Conservation (phyloP, 1,284 basidiomycete species). For the Heterobasidion annosum region DNA sequence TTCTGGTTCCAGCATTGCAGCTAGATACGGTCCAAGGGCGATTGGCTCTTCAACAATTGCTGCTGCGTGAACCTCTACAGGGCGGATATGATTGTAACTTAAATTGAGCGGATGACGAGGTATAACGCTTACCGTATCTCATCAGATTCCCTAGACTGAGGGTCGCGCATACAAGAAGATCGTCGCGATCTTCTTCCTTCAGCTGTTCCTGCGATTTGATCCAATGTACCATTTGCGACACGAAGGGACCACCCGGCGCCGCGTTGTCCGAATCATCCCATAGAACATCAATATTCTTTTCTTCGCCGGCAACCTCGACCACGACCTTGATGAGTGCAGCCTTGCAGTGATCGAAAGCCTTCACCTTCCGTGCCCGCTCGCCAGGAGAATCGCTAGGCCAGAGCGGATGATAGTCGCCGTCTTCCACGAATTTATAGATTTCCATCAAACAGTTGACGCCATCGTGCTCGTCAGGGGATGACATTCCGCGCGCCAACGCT, state of each 20-base stretch:
- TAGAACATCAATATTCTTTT: slow-evolving; percentile 67
- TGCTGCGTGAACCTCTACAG: slow-evolving; percentile 54
- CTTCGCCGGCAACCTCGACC: slow-evolving; percentile 79
- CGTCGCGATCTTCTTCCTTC: slow-evolving; percentile 42
- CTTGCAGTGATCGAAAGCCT: slow-evolving; percentile 75
- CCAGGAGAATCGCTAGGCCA: slow-evolving; percentile 36
- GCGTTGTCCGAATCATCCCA: slow-evolving; percentile 55
- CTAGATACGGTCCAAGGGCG: slow-evolving; percentile 35
- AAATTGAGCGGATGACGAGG: background rate
- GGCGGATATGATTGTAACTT: background rate
- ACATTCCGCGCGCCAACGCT: slow-evolving; percentile 58
- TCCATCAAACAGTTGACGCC: slow-evolving; percentile 50
- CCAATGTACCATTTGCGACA: slow-evolving; percentile 72
- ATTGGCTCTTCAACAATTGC: slow-evolving; percentile 46
- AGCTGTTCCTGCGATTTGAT: slow-evolving; percentile 41
- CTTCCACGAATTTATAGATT: slow-evolving; percentile 67
- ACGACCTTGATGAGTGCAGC: slow-evolving; percentile 76
- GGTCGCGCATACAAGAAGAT: slow-evolving; percentile 76
- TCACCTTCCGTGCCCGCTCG: slow-evolving; percentile 41
- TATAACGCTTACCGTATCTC: slow-evolving; percentile 49
- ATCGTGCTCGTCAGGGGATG: slow-evolving; percentile 46
- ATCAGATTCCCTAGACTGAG: slow-evolving; percentile 79
- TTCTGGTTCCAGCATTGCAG: slow-evolving; percentile 25
- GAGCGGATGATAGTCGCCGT: slow-evolving; percentile 51
- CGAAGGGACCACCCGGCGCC: slow-evolving; percentile 60